Evolutionary conservation across 1,139 yeast species (phyloP), one percentile per base, ranked within the genome.

Genomic region (Lodderomyces theae): DNA sequence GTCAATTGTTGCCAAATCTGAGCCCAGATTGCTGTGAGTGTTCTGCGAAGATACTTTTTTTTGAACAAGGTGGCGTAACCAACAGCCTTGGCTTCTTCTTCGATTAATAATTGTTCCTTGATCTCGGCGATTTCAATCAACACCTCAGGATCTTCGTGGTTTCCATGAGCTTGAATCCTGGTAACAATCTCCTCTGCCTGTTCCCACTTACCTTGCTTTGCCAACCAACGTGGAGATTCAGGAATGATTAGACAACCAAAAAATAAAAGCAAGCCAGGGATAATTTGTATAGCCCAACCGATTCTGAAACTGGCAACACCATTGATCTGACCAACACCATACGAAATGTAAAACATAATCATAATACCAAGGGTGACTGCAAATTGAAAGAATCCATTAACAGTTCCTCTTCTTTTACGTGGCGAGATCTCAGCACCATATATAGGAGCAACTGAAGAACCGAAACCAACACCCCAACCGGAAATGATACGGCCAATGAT

Each of bases 181-280:
- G 83, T 63, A 40, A 82, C 73, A 41, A 80, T 69, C 2, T 55
- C 54, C 51, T 72, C 74, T 35, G 85, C 80, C 47, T 80, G 82
- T 18, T 82, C 86, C 81, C 85, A 80, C 50, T 74, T 64, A 43
- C 77, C 85, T 49, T 77, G 76, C 47, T 76, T 70, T 11, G 82
- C 83, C 49, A 77, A 66, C 88, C 88, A 84, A 57, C 84, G 75
- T 34, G 92, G 90, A 3, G 90, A 81, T 59, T 84, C 90, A 16
- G 85, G 87, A 45, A 83, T 64, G 49, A 77, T 61, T 51, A 75
- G 61, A 29, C 72, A 53, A 48, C 80, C 80, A 34, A 58, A 7
- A 42, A 79, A 62, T 42, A 83, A 64, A 4, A 75, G 18, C 7
- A 69, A 43, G 21, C 86, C 88, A 18, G 89, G 89, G 32, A 80